phyloP scores from a whole-genome alignment of 2,329 filamentous ascomycete species.

The Fusarium sacchari region DNA sequence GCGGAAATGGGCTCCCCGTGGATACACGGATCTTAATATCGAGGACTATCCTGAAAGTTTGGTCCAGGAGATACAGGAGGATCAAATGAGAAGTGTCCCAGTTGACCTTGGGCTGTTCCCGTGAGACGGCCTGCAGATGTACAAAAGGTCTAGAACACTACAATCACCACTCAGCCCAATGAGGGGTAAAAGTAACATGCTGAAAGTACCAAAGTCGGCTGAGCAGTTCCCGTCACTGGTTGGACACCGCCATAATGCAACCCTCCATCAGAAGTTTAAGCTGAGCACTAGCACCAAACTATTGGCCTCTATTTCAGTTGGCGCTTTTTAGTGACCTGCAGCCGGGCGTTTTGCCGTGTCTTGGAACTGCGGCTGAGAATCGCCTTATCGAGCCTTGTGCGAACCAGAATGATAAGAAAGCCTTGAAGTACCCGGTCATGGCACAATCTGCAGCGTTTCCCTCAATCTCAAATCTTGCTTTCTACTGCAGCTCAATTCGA shows the following conservation, averaged over 20 bases:
- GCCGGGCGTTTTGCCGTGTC: not conserved
- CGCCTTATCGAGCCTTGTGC: not conserved
- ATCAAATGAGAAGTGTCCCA: not conserved
- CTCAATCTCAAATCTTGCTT: not conserved
- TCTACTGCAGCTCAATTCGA: not conserved
- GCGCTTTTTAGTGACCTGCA: not conserved
- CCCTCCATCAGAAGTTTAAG: not conserved
- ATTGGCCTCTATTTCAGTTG: not conserved
- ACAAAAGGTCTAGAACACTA: not conserved
- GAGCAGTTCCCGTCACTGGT: not conserved
- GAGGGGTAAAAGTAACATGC: not conserved
- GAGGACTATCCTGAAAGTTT: constrained; percentile 1
- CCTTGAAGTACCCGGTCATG: not conserved
- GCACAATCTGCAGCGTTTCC: not conserved
- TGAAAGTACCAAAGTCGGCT: not conserved
- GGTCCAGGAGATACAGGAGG: not conserved
- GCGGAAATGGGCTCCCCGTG: not conserved
- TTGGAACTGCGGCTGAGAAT: not conserved
- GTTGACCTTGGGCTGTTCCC: not conserved
- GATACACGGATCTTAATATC: not conserved
- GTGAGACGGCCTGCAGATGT: not conserved
- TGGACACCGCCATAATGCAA: not conserved
- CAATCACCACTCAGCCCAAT: not conserved
- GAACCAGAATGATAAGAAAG: not conserved
- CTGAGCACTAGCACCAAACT: not conserved